A percentile compares a stretch with the other conserved stretches of the same genome.
Evolutionary conservation across 2,329 filamentous ascomycete genomes (phyloP).

Genomic region (Colletotrichum paranaense): DNA sequence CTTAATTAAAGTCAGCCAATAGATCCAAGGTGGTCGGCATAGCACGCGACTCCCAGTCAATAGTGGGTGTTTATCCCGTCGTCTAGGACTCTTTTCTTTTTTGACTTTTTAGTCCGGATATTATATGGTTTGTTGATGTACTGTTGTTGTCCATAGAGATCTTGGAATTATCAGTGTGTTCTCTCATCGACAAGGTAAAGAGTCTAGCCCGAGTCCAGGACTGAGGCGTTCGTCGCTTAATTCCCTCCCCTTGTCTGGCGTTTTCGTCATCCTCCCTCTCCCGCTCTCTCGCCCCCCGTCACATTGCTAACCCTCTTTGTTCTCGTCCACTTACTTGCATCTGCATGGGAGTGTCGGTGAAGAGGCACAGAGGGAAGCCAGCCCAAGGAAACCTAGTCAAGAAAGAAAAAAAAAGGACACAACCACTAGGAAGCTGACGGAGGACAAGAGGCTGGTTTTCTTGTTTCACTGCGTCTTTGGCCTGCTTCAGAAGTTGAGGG

Average conservation of each 20-base stretch:
- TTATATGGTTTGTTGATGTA: neutral
- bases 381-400: neutral
- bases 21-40: neutral
- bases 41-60: neutral
- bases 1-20: neutral
- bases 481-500: neutral
- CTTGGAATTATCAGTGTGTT: neutral
- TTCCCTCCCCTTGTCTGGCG: constrained; percentile 19
- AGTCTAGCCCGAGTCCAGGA: neutral
- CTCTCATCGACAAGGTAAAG: neutral
- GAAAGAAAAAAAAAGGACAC: neutral
- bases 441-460: neutral
- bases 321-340: neutral
- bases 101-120: neutral
- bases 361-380: neutral
- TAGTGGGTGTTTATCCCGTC: neutral
- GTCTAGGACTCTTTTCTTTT: neutral
- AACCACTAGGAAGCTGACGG: neutral
- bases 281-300: constrained; percentile 11
- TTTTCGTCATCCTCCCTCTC: constrained; percentile 32
- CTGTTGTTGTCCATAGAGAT: too few species aligned
- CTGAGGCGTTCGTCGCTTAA: constrained; percentile 26
- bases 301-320: neutral
- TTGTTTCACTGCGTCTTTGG: constrained; percentile 12
- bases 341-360: constrained; percentile 12